Evolutionary conservation across 2,329 filamentous ascomycete species (phyloP), one percentile per base, ranked within the genome.

Genomic region (Macrophomina pseudophaseolina): DNA sequence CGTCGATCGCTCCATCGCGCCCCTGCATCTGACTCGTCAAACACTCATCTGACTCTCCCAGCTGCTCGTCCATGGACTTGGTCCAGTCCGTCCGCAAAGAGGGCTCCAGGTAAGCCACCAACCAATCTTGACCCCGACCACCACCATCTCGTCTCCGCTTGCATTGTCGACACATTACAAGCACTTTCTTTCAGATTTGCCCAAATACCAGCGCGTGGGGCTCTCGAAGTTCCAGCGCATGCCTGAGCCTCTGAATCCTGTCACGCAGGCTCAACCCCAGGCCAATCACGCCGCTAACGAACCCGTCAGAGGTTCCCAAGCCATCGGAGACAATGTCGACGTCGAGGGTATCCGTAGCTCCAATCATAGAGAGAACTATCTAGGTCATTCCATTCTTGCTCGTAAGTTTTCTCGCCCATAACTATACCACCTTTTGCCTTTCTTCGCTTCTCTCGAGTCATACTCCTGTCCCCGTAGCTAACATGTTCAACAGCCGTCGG

Each of bases 321-420:
- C 51, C n/a, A 65, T 65, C 42, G 63, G 63, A 11, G 30, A 49
- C 4, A 93, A 97, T 79, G 99, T 99, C 83, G 94, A 90, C 81
- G 98, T 95, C 95, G 91, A 94, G 71, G 93, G 97, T 72, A 94
- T 99, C 75, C 90, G 94, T 77, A 88, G 85, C 70, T 96, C 93
- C 59, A 82, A 86, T 28, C 94, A 97, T 75, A 93, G 95, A 78
- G 94, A 99, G 79, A 97, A 90, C 77, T 91, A 90, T 78, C 90
- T 97, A 7, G 94, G 94, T 63, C 94, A 97, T 81, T 95, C 91
- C 67, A 81, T 97, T 67, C 97, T 94, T 84, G 94, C 94, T 0
- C 92, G 72, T 76, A 73, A 35, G 73, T 73, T 28, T 23, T 38
- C 35, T 7, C 35, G 35, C 35, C 35, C 23, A 2, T 3, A 23